Base-by-base conservation (phyloP, 306 rosid genomes). In the Vigna reflexopilosa region DNA sequence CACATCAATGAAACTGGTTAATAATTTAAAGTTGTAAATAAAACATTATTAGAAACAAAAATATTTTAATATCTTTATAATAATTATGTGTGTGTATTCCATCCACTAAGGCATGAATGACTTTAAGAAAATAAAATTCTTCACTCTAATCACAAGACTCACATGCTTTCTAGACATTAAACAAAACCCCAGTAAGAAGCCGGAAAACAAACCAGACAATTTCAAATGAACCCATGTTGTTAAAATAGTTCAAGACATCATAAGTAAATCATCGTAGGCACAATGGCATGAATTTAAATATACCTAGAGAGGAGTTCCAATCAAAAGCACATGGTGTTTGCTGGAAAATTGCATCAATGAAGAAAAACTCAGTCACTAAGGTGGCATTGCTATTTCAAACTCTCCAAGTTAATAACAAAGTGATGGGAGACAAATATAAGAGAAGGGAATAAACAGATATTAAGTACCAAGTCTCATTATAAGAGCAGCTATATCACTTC, bases 231-330 rank as follows among this genome's bases (percentile, higher is more conserved):
- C 66, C 75, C 47, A 56, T 50, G 9, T 48, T 44, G 20, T 20
- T 20, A 48, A 17, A 70, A 56, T 17, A 40, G 54, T 7, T n/a
- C 7, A 63, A 22, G 65, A 22, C 74, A 57, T 66, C 20, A 57
- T 45, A 68, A 72, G 67, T 22, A 58, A 67, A 49, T 55, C 51
- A 65, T 56, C 6, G 20, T 20, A 20, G 6, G 28, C 28, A 56
- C 20, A 67, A 67, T 77, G 16, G 34, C 62, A 56, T 56, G 62
- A 67, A 72, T 64, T 67, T 58, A 57, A 80, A 77, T 82, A 75
- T 71, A 94, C 98, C 98, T 94, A 97, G 69, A 95, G 98, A 58
- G 99, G 99, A 87, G 99, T 95, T 82, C 99, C 99, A 22, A 98
- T 95, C 89, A 95, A 84, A 82, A 95, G 97, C 57, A 88, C 88